Evolutionary conservation across 331 rosid species (phyloP).

Genomic region (Pyrus hybrid): DNA sequence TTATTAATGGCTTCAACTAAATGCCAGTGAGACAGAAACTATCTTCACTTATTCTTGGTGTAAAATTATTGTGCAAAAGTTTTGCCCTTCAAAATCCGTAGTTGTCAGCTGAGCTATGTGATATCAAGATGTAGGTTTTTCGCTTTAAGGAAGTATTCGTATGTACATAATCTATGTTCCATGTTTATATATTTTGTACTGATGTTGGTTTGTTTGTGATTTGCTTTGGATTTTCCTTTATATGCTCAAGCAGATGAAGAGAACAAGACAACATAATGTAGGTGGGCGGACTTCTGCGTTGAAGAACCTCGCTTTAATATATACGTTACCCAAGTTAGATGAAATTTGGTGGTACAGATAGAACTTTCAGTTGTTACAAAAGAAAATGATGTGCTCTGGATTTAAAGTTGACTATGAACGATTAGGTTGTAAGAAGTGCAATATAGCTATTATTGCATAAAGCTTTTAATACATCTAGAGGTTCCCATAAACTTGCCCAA

Average conservation of each 20-base stretch:
- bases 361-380: background rate
- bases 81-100: background rate
- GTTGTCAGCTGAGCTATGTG: background rate
- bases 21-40: background rate
- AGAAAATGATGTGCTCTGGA: background rate
- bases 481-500: background rate
- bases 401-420: background rate
- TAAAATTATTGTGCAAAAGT: background rate
- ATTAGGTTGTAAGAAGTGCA: background rate
- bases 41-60: constrained; percentile 1
- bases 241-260: background rate
- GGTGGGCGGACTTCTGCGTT: background rate
- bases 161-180: background rate
- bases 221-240: background rate
- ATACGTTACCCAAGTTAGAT: background rate
- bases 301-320: background rate
- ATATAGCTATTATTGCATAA: background rate
- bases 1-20: background rate
- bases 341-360: background rate
- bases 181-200: background rate
- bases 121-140: background rate
- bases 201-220: background rate
- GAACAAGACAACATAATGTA: background rate
- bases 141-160: background rate
- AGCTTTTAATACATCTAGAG: background rate